Evolutionary conservation across 2,329 filamentous ascomycete genomes (phyloP), one percentile per base, ranked within the genome.

Genomic region (Diplocarpon mali): DNA sequence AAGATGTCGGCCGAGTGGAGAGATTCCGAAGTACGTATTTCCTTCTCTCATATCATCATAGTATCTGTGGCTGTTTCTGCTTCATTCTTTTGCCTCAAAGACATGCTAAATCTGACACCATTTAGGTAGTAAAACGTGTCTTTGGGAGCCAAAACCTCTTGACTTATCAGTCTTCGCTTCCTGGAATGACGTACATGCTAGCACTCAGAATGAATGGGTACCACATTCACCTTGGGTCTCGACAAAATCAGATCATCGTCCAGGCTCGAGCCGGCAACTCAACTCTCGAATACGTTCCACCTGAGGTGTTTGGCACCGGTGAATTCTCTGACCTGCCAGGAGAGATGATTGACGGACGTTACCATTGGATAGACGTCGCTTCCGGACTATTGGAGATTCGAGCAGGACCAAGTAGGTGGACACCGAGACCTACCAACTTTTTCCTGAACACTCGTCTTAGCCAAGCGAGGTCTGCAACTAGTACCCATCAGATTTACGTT

Each of bases 321-420:
- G 13, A 38, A 1, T 48, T 15, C 2, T 67, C 62, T 30, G 76
- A 79, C 49, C 59, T 82, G 0, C 80, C 79, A 0, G 51, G 51
- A 0, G 56, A 65, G 0, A 62, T 84, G 0, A 49, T 78, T 0
- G 58, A 71, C 0, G 60, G 68, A 6, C 80, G 73, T 40, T 64
- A 72, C 2, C 55, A 84, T 49, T 83, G 78, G 76, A 61, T 82
- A 3, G 64, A 82, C 35, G 11, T 78, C 0, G 38, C 47, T 1
- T 62, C 60, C 1, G 62, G 64, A 2, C 41, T 61, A 1, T 40
- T 84, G 0, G 72, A 83, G 36, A 69, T 80, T 16, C 65, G 77
- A 8, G 67, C 65, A 6, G 57, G 58, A 1, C 61, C 68, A 0
- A 47, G 57, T n/a, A 61, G 62, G 1, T 75, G 70, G 70, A 60